Evolutionary conservation across 1,139 yeast species (phyloP).

Genomic region (Taiozyma sp.): DNA sequence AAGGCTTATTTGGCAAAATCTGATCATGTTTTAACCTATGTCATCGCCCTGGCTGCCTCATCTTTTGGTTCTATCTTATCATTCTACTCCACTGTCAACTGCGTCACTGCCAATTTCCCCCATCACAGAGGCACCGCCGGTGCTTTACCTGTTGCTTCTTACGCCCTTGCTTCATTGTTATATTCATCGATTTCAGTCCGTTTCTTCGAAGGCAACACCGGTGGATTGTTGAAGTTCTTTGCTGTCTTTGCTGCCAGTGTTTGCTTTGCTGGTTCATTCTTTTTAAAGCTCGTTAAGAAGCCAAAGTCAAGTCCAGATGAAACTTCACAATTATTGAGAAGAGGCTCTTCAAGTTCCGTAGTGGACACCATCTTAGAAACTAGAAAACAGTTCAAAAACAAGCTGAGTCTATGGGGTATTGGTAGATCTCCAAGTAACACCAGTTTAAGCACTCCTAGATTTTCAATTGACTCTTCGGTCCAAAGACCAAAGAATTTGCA

Average conservation of each 20-base stretch:
- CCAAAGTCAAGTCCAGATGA: conserved; percentile 6
- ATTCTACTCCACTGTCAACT: conserved; percentile 63
- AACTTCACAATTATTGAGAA: conserved; percentile 6
- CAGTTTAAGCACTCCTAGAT: conserved; percentile 9
- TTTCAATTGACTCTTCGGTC: conserved; percentile 1
- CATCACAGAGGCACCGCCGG: conserved; percentile 67
- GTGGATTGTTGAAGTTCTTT: conserved; percentile 31
- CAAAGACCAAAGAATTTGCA: conserved; percentile 1
- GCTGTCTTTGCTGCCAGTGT: conserved; percentile 26
- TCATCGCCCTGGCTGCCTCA: conserved; percentile 45
- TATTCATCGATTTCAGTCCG: conserved; percentile 39
- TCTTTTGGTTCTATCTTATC: conserved; percentile 66
- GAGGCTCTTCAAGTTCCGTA: conserved; percentile 5
- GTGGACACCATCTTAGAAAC: conserved; percentile 10
- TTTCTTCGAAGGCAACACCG: conserved; percentile 40
- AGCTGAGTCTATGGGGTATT: conserved; percentile 24
- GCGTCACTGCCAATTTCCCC: conserved; percentile 69
- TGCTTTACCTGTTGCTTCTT: conserved; percentile 55
- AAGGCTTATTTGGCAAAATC: conserved; percentile 29
- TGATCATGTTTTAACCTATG: conserved; percentile 32
- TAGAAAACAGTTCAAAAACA: conserved; percentile 15
- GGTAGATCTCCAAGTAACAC: conserved; percentile 22
- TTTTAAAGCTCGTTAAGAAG: conserved; percentile 22
- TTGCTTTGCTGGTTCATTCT: conserved; percentile 28
- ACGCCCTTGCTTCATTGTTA: conserved; percentile 43